Percentiles rank a stretch among this genome's conserved stretches.
Conservation (phyloP, 139 green algal genomes). For the Bryopsis sp. region DNA sequence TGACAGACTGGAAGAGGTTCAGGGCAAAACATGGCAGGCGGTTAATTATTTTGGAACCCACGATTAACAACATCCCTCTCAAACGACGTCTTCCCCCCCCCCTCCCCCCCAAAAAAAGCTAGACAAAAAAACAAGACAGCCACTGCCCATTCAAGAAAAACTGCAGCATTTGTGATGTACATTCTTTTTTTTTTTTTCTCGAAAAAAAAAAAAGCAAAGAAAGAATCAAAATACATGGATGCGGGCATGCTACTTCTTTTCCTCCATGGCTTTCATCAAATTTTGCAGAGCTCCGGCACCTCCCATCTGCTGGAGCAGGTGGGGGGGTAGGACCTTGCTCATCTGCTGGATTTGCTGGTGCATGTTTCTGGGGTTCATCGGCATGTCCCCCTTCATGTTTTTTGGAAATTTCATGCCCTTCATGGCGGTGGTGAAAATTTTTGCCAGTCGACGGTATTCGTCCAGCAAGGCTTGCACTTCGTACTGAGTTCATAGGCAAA, state of each 20-base stretch:
- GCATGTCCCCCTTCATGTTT: constrained; percentile 57
- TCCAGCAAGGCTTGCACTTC: constrained; percentile 72
- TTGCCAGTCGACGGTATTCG: constrained; percentile 84
- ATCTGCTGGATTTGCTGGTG: constrained; percentile 72
- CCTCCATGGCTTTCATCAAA: constrained; percentile 72
- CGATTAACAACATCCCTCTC: no score
- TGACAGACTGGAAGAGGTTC: no score
- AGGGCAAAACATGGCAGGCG: no score
- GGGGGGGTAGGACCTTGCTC: constrained; percentile 73
- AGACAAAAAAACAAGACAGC: no score
- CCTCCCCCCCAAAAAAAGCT: no score
- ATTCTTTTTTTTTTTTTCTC: no score
- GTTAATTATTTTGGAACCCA: no score
- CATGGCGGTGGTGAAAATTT: constrained; percentile 72
- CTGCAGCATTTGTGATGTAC: no score
- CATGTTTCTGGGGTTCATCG: constrained; percentile 72
- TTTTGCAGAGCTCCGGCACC: constrained; percentile 74
- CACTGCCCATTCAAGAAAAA: no score
- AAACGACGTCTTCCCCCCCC: no score
- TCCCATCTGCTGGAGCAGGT: constrained; percentile 93
- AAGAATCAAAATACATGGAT: no score
- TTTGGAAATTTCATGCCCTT: constrained; percentile 85
- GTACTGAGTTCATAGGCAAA: neutral
- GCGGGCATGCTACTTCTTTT: constrained; percentile 19
- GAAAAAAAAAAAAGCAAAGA: no score